A percentile compares a stretch with the other conserved stretches of the same genome.
Conservation (phyloP, 805 yeast species). For the Candida endomychidarum region DNA sequence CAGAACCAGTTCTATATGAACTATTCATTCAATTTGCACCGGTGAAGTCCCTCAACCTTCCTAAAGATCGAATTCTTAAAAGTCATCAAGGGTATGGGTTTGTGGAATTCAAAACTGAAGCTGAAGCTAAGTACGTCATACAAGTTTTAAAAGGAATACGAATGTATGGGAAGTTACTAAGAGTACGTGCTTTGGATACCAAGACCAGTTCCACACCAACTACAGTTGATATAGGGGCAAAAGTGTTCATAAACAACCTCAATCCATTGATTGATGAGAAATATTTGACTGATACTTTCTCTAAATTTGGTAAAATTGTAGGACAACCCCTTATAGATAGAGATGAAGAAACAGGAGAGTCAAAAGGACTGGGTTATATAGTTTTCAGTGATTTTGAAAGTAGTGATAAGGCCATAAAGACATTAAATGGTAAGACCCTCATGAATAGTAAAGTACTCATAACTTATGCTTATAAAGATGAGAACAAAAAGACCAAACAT, state of each 20-base stretch:
- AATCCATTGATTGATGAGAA: conserved; percentile 65
- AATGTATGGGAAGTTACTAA: conserved; percentile 60
- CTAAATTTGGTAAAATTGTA: conserved; percentile 64
- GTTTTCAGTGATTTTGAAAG: conserved; percentile 62
- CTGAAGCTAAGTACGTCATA: conserved; percentile 71
- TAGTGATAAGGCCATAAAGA: conserved; percentile 69
- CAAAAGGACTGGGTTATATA: conserved; percentile 67
- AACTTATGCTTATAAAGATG: conserved; percentile 71
- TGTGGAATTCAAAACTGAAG: conserved; percentile 59
- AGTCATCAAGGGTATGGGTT: conserved; percentile 88
- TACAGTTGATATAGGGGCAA: conserved; percentile 49
- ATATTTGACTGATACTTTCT: conserved; percentile 55
- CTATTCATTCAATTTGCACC: conserved; percentile 85
- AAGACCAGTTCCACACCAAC: conserved; percentile 15
- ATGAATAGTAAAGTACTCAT: conserved; percentile 64
- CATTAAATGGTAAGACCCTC: conserved; percentile 66
- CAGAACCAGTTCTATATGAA: conserved; percentile 74
- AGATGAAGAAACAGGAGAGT: conserved; percentile 44
- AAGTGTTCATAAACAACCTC: conserved; percentile 56
- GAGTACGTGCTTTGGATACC: conserved; percentile 21
- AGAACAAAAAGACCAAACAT: conserved; percentile 48
- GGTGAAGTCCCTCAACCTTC: conserved; percentile 65
- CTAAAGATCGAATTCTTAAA: conserved; percentile 70
- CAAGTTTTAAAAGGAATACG: conserved; percentile 59
- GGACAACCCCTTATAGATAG: conserved; percentile 51